Evolutionary conservation across 805 yeast species (phyloP).

Genomic region (Novakomyces olei): DNA sequence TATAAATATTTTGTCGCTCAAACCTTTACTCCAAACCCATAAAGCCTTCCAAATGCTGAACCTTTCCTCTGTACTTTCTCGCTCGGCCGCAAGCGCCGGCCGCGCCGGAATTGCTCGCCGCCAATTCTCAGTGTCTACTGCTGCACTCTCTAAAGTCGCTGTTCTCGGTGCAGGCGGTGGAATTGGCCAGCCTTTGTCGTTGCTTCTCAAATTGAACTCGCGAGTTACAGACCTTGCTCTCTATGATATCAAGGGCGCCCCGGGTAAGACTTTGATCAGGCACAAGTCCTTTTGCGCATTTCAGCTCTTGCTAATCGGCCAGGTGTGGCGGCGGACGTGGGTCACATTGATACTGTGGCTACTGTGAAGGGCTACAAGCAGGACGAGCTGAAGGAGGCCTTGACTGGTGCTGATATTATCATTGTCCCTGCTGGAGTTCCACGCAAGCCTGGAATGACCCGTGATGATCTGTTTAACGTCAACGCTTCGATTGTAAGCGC

Average conservation of each 20-base stretch:
- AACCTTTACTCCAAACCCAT: too few relatives aligned
- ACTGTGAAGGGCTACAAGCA: constrained; percentile 73
- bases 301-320: too few relatives aligned
- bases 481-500: constrained; percentile 93
- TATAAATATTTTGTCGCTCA: too few relatives aligned
- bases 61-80: too few relatives aligned
- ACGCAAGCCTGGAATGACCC: constrained; percentile 97
- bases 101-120: too few relatives aligned
- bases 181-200: constrained; percentile 76
- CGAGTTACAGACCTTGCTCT: constrained; percentile 69
- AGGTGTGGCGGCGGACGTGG: constrained; percentile 94
- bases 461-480: constrained; percentile 91
- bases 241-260: constrained; percentile 78
- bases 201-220: constrained; percentile 68
- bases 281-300: too few relatives aligned
- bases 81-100: too few relatives aligned
- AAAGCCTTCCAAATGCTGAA: too few relatives aligned
- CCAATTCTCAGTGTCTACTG: constrained; percentile 1
- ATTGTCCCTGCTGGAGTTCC: constrained; percentile 93
- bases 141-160: constrained; percentile 36
- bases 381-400: constrained; percentile 49
- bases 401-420: constrained; percentile 50
- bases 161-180: constrained; percentile 89
- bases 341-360: constrained; percentile 84
- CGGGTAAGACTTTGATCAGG: too few relatives aligned